phyloP scores from a whole-genome alignment of 2,329 filamentous ascomycete species.

The Fusarium secorum region DNA sequence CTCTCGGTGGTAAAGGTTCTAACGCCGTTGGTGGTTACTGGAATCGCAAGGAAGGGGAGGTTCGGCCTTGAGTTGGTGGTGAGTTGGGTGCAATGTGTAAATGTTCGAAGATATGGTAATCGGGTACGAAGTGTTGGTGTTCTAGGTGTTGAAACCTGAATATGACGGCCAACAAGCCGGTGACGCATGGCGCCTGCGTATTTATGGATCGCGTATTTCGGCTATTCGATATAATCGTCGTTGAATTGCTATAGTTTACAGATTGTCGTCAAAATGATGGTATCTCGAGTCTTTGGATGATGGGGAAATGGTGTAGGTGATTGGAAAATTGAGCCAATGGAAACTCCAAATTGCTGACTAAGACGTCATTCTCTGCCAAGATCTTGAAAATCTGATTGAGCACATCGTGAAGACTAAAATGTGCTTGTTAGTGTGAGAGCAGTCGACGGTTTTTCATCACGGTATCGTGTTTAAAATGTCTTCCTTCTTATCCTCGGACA shows the following conservation, averaged over 20 bases:
- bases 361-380: conserved; percentile 17
- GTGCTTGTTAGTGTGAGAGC: background rate
- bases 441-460: background rate
- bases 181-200: conserved; percentile 48
- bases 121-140: conserved; percentile 23
- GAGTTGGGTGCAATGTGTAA: conserved; percentile 42
- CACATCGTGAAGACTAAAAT: background rate
- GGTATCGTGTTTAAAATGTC: conserved; percentile 47
- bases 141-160: conserved; percentile 25
- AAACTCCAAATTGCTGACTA: conserved; percentile 29
- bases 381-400: conserved; percentile 16
- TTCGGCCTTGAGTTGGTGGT: conserved; percentile 47
- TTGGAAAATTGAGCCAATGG: conserved; percentile 27
- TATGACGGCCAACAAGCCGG: conserved; percentile 47
- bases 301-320: conserved; percentile 18
- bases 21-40: conserved; percentile 58
- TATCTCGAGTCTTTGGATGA: conserved; percentile 5
- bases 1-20: conserved; percentile 84
- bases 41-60: conserved; percentile 60
- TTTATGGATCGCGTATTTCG: background rate
- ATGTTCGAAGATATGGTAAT: conserved; percentile 38
- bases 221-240: background rate
- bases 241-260: background rate
- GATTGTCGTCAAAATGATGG: background rate
- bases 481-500: conserved; percentile 53